phyloP scores from a whole-genome alignment of 352 stramenopile genomes.

The Phytophthora idaei region DNA sequence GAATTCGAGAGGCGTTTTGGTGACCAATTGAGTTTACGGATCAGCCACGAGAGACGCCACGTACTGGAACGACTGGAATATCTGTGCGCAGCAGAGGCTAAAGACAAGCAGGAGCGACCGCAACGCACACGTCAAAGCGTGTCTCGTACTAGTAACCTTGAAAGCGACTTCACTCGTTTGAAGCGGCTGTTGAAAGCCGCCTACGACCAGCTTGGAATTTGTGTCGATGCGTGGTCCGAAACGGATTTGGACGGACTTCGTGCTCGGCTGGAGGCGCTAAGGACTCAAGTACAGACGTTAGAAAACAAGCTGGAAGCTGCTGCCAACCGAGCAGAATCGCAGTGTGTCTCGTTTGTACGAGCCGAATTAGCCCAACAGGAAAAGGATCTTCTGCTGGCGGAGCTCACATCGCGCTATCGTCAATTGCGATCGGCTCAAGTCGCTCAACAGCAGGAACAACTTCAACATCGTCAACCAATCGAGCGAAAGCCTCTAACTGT shows the following conservation, averaged over 20 bases:
- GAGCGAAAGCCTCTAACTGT: slow-evolving; percentile 50
- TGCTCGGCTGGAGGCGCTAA: slow-evolving; percentile 19
- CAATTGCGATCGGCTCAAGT: slow-evolving; percentile 33
- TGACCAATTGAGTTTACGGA: slow-evolving; percentile 56
- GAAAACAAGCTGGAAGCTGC: slow-evolving; percentile 19
- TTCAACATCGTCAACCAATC: slow-evolving; percentile 5
- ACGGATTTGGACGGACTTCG: slow-evolving; percentile 57
- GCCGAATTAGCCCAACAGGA: slow-evolving; percentile 53
- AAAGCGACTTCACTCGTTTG: slow-evolving; percentile 33
- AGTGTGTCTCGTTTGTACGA: slow-evolving; percentile 46
- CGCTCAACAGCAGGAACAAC: slow-evolving; percentile 7
- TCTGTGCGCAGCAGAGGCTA: slow-evolving; percentile 38
- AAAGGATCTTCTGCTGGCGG: slow-evolving; percentile 60
- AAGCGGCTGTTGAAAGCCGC: slow-evolving; percentile 39
- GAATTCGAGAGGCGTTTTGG: slow-evolving; percentile 61
- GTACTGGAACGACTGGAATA: slow-evolving; percentile 59
- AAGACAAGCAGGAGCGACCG: slow-evolving; percentile 17
- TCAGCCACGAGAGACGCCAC: slow-evolving; percentile 61
- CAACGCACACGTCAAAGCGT: slow-evolving; percentile 12
- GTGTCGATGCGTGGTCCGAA: slow-evolving; percentile 49
- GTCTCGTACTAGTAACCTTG: slow-evolving; percentile 2
- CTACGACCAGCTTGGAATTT: slow-evolving; percentile 57
- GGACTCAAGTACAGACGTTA: slow-evolving; percentile 18
- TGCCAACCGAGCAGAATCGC: slow-evolving; percentile 31
- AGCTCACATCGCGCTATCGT: slow-evolving; percentile 56